phyloP scores from a whole-genome alignment of 306 rosid genomes.

The Hippophae gyantsensis region DNA sequence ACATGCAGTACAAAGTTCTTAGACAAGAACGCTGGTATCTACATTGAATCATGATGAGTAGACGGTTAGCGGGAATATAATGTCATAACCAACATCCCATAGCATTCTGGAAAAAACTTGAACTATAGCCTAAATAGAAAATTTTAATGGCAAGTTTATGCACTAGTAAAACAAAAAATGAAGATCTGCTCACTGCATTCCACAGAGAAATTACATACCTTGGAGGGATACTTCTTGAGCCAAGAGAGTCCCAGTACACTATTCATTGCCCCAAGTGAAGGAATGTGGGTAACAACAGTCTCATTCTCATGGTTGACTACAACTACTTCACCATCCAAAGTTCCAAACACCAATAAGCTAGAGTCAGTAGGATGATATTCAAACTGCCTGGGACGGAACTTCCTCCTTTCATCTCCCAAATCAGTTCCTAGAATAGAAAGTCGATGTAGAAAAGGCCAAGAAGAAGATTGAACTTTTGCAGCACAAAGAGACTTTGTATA shows the following conservation, averaged over 20 bases:
- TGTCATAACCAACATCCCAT: no score
- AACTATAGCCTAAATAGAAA: not conserved
- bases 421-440: conserved; percentile 40
- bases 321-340: conserved; percentile 79
- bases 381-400: conserved; percentile 75
- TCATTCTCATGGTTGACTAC: conserved; percentile 71
- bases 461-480: conserved; percentile 66
- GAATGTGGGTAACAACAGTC: conserved; percentile 52
- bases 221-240: conserved; percentile 78
- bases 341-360: conserved; percentile 75
- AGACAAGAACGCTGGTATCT: no score
- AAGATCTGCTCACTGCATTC: conserved; percentile 6
- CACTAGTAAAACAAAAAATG: conserved; percentile 5
- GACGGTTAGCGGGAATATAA: no score
- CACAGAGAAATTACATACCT: conserved; percentile 37
- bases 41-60: no score
- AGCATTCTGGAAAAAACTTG: no score
- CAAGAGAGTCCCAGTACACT: conserved; percentile 81
- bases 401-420: conserved; percentile 38
- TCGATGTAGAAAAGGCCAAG: conserved; percentile 66
- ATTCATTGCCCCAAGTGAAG: conserved; percentile 73
- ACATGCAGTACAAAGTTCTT: no score
- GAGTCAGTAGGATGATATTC: conserved; percentile 78
- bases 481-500: conserved; percentile 70
- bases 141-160: conserved; percentile 9